Base-by-base conservation (phyloP, 495 filamentous ascomycete genomes). In the Hyaloscypha hepaticicola region DNA sequence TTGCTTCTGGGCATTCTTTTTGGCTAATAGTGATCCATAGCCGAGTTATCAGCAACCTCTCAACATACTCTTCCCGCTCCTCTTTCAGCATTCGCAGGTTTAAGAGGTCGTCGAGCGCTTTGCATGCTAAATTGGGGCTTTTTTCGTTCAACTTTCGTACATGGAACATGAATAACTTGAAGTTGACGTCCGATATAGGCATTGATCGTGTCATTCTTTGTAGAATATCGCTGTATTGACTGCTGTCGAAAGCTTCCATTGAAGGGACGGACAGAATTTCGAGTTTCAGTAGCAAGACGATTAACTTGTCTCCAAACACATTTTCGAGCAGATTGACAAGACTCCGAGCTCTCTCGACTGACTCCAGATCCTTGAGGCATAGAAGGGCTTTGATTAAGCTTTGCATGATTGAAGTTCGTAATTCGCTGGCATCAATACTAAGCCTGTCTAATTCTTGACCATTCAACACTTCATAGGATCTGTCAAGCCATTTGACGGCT, bases 401-500 rank as follows among this genome's bases (percentile, higher is more conserved):
- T 69, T 92, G 89, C 41, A 88, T 77, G 60, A 92, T 83, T 25
- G 85, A 82, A 38, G 92, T 74, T 60, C 83, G 79, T 60, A 93
- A 78, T 55, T 93, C 87, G 16, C 79, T 75, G 27, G 83, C 85
- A 67, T 88, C 81, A 41, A 77, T 73, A 51, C 88, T 87, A 22
- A 88, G 74, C 29, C 73, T 72, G 24, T 87, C 80, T 1, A 86
- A 63, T n/a, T 82, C 79, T 60, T 86, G 83, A 45, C 68, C 69
- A 61, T 82, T 76, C 34, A 94, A 78, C 41, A 85, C 71, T 22
- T 87, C 79, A 59, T 86, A 77, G 4, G 91, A 85, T 63, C 88
- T 80, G 59, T 88, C 82, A n/a, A 96, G 74, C 94, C 93, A 96
- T 71, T 83, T 86, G 7, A 81, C 72, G 14, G 90, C 87, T 14